A percentile compares a stretch with the other conserved stretches of the same genome.
Conservation (phyloP, 768 basidiomycete genomes). For the Xerocomus brunneocitrinus region DNA sequence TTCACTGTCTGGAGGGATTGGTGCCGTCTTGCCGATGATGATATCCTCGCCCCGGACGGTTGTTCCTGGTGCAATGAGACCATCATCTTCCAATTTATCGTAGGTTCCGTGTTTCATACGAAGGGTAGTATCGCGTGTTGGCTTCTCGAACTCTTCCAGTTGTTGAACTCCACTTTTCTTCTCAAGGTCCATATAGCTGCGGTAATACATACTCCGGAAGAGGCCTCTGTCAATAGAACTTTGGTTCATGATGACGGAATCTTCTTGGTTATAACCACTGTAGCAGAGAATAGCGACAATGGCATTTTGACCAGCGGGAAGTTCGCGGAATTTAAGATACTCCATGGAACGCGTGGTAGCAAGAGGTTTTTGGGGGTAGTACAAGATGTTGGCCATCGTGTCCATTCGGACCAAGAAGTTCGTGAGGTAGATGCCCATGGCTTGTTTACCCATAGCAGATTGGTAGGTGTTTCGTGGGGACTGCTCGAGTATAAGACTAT, state of each 20-base stretch:
- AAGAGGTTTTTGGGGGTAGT: slow-evolving; percentile 98
- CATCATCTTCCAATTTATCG: slow-evolving; percentile 96
- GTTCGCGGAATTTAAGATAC: slow-evolving; percentile 96
- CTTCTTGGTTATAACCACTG: slow-evolving; percentile 99
- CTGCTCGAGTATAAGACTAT: slow-evolving; percentile 37
- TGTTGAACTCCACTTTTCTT: slow-evolving; percentile 92
- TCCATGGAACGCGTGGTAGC: slow-evolving; percentile 99
- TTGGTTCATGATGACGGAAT: slow-evolving; percentile 99
- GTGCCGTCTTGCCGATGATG: slow-evolving; percentile 98
- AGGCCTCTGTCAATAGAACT: slow-evolving; percentile 96
- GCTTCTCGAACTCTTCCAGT: slow-evolving; percentile 96
- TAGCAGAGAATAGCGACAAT: slow-evolving; percentile 98
- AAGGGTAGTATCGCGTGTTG: slow-evolving; percentile 85
- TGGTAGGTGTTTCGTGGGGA: slow-evolving; percentile 99
- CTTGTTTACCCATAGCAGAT: slow-evolving; percentile 99
- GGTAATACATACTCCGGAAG: slow-evolving; percentile 98
- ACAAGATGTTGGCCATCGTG: slow-evolving; percentile 99
- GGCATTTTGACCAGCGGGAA: slow-evolving; percentile 98
- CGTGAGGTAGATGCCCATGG: slow-evolving; percentile 98
- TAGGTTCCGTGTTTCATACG: slow-evolving; percentile 98
- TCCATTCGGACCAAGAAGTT: slow-evolving; percentile 99
- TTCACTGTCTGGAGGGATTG: slow-evolving; percentile 93
- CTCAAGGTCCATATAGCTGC: slow-evolving; percentile 97
- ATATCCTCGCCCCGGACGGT: slow-evolving; percentile 96
- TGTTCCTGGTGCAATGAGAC: slow-evolving; percentile 92